Conservation (phyloP, 1,284 basidiomycete species). For the Microbotryum violaceum region DNA sequence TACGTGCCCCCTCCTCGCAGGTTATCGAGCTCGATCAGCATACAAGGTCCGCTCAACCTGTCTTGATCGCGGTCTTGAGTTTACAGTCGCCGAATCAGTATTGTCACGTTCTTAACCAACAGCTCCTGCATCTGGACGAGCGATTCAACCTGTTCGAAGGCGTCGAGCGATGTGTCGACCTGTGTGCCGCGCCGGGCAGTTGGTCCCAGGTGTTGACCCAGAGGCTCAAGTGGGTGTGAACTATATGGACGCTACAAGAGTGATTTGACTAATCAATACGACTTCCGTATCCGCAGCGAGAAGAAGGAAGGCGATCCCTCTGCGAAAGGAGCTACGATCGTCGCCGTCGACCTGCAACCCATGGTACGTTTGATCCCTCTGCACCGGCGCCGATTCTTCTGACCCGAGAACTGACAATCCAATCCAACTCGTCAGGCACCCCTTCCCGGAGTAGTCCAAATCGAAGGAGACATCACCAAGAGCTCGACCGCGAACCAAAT, state of each 20-base stretch:
- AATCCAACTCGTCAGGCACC: slow-evolving; percentile 43
- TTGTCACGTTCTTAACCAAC: not conserved
- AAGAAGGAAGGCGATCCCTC: slow-evolving; percentile 12
- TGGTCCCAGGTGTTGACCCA: slow-evolving; percentile 38
- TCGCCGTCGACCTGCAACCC: slow-evolving; percentile 52
- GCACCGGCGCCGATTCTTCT: not conserved
- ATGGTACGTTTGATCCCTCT: slow-evolving; percentile 42
- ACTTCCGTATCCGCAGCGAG: not conserved
- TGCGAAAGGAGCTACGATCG: slow-evolving; percentile 40
- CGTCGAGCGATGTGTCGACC: slow-evolving; percentile 48
- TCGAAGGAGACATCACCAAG: slow-evolving; percentile 52
- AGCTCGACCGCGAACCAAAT: slow-evolving; percentile 48
- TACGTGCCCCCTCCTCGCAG: slow-evolving; percentile 28
- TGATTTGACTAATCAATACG: too few relatives aligned
- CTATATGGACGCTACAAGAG: slow-evolving; percentile 3
- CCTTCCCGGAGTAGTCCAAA: slow-evolving; percentile 47
- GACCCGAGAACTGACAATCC: not conserved
- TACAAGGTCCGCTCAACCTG: slow-evolving; percentile 45
- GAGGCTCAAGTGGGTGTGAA: slow-evolving; percentile 41
- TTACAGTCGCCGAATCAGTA: not conserved
- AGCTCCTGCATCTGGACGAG: slow-evolving; percentile 46
- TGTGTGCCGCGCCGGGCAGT: slow-evolving; percentile 50
- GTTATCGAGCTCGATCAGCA: slow-evolving; percentile 52
- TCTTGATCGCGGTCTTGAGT: too few relatives aligned
- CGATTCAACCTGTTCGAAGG: slow-evolving; percentile 48